Conservation (phyloP, 2,329 filamentous ascomycete species). For the Orbilia quercus region DNA sequence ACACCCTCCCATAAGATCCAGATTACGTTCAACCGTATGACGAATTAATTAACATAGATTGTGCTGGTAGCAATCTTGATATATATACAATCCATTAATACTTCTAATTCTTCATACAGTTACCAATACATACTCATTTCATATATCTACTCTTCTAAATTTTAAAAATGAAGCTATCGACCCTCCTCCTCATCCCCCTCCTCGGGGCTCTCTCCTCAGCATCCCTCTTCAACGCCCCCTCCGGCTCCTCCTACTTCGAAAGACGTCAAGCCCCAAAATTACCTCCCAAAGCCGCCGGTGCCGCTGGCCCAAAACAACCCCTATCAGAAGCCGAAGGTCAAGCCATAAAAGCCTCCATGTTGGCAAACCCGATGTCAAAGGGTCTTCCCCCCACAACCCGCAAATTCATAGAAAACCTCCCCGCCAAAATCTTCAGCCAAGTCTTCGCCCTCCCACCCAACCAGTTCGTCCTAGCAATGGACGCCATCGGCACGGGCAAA, state of each 20-base stretch:
- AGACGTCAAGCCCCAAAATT: constrained; percentile 5
- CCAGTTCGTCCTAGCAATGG: constrained; percentile 4
- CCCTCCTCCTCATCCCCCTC: not conserved
- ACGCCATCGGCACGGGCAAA: constrained; percentile 5
- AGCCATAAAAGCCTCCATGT: not conserved
- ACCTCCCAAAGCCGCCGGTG: too few species aligned
- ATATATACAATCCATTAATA: too few species aligned
- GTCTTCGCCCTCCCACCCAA: not conserved
- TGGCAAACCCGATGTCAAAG: not conserved
- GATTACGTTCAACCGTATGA: too few species aligned
- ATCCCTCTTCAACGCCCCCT: too few species aligned
- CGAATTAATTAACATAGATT: too few species aligned
- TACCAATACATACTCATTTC: not conserved
- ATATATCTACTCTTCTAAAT: constrained; percentile 1
- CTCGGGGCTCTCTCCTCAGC: not conserved
- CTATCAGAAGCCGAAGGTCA: not conserved
- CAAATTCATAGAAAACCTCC: not conserved
- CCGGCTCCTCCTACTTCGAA: not conserved
- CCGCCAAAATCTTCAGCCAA: not conserved
- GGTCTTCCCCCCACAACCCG: not conserved
- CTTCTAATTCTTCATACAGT: not conserved
- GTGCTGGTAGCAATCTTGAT: constrained; percentile 2
- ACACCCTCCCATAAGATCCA: too few species aligned
- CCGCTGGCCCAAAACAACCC: too few species aligned
- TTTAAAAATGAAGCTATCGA: not conserved